Percentiles rank a stretch among this genome's conserved stretches.
phyloP scores from a whole-genome alignment of 2,329 filamentous ascomycete species.

The Aspergillus viridinutans region DNA sequence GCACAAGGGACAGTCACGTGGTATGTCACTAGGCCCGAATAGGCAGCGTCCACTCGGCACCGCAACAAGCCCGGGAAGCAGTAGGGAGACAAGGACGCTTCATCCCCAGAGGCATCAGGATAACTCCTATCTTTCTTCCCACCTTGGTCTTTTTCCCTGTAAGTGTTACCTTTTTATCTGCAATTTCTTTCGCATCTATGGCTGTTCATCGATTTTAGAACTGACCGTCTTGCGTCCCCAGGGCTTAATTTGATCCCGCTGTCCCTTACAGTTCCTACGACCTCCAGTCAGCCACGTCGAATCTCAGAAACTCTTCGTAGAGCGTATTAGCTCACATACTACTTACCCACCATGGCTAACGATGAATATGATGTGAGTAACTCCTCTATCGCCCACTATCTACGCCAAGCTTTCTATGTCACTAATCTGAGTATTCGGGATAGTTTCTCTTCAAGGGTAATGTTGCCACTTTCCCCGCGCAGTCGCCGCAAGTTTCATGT shows the following conservation, averaged over 20 bases:
- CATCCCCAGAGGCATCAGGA: slow-evolving; percentile 14
- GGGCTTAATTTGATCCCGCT: slow-evolving; percentile 11
- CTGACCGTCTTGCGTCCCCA: slow-evolving; percentile 13
- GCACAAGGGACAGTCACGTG: slow-evolving; percentile 10
- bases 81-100: slow-evolving; percentile 4
- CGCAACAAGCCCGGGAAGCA: slow-evolving; percentile 15
- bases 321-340: slow-evolving; percentile 19
- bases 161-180: not conserved
- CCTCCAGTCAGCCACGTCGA: slow-evolving; percentile 19
- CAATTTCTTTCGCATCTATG: not conserved
- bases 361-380: slow-evolving; percentile 97
- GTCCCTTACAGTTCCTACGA: slow-evolving; percentile 10
- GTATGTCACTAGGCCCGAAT: slow-evolving; percentile 14
- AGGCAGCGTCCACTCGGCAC: slow-evolving; percentile 15
- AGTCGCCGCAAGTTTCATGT: slow-evolving; percentile 17
- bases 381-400: not conserved
- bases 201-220: not conserved
- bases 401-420: not conserved
- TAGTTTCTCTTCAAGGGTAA: slow-evolving; percentile 99
- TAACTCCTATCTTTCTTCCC: slow-evolving; percentile 19
- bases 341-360: slow-evolving; percentile 73
- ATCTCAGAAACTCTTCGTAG: slow-evolving; percentile 18
- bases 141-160: slow-evolving; percentile 7
- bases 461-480: slow-evolving; percentile 22
- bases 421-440: slow-evolving; percentile 17